Base-by-base conservation (phyloP, 108 stramenopile species). In the Nitzschia palea region DNA sequence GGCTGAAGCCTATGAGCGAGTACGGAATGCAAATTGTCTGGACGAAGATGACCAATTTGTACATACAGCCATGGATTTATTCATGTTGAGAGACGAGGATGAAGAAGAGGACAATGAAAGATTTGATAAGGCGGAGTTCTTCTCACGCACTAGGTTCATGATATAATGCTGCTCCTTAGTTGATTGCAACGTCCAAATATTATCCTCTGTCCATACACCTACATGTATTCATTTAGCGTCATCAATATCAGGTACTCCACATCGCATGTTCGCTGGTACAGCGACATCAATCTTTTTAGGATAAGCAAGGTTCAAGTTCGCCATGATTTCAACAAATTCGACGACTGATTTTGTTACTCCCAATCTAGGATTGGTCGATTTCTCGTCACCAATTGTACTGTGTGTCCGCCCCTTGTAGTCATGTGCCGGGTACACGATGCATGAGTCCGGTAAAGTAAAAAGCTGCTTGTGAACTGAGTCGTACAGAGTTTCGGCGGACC, bases 241-340 rank as follows among this genome's bases (percentile, higher is more conserved):
- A 18, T 51, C 47, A 35, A 70, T 65, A 34, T 75, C 81, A 8
- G 80, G 84, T 35, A 77, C 83, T n/a, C 88, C 93, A 52, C 87
- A 87, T 25, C 86, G 79, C 87, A 94, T 82, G 73, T 97, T 97
- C 30, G 87, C 91, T 14, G 92, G 94, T 9, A 95, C 79, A 1
- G 93, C 84, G 29, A 72, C 78, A 60, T 93, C 90, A 64, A 93
- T 93, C 62, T 90, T 80, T 35, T 86, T 86, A 8, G 94, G 94
- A 62, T 83, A 87, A 0, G 90, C 42, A 29, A 92, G 78, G 44
- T 86, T 83, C 10, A 91, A 63, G 63, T 92, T 89, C 31, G 76
- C 67, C 92, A 97, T 93, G 51, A 95, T 91, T n/a, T 86, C 72
- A 6, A 89, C 76, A 71, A 91, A 97, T 40, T 96, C 92, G 1